Evolutionary conservation across 192 early-diverging fungal genomes (phyloP).

Genomic region (Coemansia sp.): DNA sequence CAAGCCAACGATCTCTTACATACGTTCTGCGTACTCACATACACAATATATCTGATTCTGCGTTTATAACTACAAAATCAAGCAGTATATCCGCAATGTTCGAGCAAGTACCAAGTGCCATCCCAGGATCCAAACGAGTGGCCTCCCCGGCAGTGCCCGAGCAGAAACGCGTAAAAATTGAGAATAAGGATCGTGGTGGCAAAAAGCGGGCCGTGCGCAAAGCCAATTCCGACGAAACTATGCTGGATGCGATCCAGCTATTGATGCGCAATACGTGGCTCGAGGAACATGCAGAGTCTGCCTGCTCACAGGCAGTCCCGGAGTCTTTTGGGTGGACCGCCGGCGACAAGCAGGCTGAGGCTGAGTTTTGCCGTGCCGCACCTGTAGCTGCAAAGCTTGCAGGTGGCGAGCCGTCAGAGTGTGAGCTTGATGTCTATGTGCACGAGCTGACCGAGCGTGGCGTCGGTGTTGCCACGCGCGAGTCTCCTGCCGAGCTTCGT

Average conservation of each 20-base stretch:
- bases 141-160: constrained; percentile 7
- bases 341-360: constrained; percentile 25
- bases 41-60: too few species aligned
- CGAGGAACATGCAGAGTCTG: neutral
- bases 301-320: constrained; percentile 11
- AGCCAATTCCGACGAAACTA: constrained; percentile 29
- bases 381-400: constrained; percentile 41
- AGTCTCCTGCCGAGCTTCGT: constrained; percentile 22
- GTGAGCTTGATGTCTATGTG: constrained; percentile 35
- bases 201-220: constrained; percentile 21
- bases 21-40: too few species aligned
- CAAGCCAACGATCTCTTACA: too few species aligned
- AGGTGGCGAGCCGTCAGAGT: constrained; percentile 22
- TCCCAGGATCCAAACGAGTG: neutral
- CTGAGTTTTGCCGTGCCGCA: constrained; percentile 26
- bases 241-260: constrained; percentile 34
- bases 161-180: constrained; percentile 29
- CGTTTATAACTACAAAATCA: too few species aligned
- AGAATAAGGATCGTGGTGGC: neutral
- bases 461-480: constrained; percentile 39
- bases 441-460: constrained; percentile 46
- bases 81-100: too few species aligned
- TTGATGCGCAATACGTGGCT: constrained; percentile 26
- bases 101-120: too few species aligned
- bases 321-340: constrained; percentile 34